Conservation (phyloP, 2,329 filamentous ascomycete genomes). For the Colletotrichum spaethianum region DNA sequence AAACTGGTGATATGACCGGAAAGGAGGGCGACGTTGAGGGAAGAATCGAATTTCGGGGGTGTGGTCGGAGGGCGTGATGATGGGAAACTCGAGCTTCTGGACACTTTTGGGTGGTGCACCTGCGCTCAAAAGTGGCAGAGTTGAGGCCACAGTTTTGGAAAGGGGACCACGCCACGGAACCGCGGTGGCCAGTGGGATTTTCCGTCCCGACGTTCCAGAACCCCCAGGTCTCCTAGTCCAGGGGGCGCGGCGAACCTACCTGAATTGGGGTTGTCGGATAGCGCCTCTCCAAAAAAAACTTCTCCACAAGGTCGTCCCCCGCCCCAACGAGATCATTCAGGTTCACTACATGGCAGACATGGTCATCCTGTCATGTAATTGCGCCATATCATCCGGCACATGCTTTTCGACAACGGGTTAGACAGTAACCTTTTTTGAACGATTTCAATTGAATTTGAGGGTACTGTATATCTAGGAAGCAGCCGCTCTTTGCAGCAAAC, state of each 20-base stretch:
- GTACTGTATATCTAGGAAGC: constrained; percentile 39
- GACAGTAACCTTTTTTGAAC: constrained; percentile 12
- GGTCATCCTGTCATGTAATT: constrained; percentile 24
- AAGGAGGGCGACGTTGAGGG: constrained; percentile 16
- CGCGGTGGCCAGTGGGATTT: constrained; percentile 33
- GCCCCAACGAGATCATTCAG: not conserved
- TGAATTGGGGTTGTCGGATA: constrained; percentile 23
- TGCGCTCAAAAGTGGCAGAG: constrained; percentile 48
- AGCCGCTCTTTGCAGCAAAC: constrained; percentile 32
- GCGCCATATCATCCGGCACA: not conserved
- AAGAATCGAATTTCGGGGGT: constrained; percentile 45
- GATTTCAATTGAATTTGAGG: constrained; percentile 32
- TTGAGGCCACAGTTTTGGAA: constrained; percentile 63
- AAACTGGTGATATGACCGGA: constrained; percentile 13
- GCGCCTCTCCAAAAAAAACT: constrained; percentile 1
- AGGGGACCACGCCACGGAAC: constrained; percentile 47
- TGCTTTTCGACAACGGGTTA: not conserved
- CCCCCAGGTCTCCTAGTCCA: not conserved
- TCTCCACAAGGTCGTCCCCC: not conserved
- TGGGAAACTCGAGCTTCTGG: constrained; percentile 31
- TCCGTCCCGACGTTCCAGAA: constrained; percentile 41
- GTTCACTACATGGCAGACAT: constrained; percentile 31
- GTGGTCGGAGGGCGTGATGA: constrained; percentile 39
- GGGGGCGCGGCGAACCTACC: constrained; percentile 36
- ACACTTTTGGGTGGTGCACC: constrained; percentile 16